A percentile compares a stretch with the other conserved stretches of the same genome.
phyloP scores from a whole-genome alignment of 2,329 filamentous ascomycete species.

The Neonectria coccinea region DNA sequence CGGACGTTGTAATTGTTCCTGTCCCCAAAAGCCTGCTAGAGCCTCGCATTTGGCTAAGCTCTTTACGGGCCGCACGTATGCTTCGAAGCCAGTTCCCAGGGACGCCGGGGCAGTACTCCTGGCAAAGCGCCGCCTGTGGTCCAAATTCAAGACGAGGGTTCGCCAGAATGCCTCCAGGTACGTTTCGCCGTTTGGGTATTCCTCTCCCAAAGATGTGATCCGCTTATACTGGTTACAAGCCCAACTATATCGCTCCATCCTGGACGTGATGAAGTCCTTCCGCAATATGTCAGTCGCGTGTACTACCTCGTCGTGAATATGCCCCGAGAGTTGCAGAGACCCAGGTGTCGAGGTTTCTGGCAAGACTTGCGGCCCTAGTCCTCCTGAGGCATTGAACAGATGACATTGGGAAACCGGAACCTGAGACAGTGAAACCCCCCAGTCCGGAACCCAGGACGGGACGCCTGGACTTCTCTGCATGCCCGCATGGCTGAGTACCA shows the following conservation, averaged over 20 bases:
- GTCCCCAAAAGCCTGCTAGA: neutral
- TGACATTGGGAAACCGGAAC: conserved; percentile 4
- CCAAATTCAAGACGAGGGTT: conserved; percentile 13
- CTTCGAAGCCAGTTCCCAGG: conserved; percentile 7
- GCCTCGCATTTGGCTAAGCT: conserved; percentile 5
- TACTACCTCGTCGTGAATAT: conserved; percentile 1
- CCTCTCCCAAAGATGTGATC: neutral
- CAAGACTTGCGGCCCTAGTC: neutral
- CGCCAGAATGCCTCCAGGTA: conserved; percentile 21
- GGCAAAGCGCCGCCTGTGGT: neutral
- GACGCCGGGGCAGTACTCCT: conserved; percentile 5
- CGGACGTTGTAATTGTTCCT: neutral
- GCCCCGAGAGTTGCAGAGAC: neutral
- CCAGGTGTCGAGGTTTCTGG: neutral
- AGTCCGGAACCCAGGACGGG: conserved; percentile 22
- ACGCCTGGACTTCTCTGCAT: conserved; percentile 2
- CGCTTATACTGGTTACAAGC: conserved; percentile 15
- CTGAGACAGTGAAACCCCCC: conserved; percentile 10
- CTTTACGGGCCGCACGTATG: conserved; percentile 9
- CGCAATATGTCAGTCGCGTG: conserved; percentile 21
- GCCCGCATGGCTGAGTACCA: conserved; percentile 15
- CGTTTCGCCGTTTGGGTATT: conserved; percentile 9
- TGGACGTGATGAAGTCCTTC: neutral
- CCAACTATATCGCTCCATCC: conserved; percentile 20
- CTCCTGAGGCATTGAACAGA: conserved; percentile 4